Conservation (phyloP, 2,329 filamentous ascomycete genomes). For the Botryotinia narcissicola region DNA sequence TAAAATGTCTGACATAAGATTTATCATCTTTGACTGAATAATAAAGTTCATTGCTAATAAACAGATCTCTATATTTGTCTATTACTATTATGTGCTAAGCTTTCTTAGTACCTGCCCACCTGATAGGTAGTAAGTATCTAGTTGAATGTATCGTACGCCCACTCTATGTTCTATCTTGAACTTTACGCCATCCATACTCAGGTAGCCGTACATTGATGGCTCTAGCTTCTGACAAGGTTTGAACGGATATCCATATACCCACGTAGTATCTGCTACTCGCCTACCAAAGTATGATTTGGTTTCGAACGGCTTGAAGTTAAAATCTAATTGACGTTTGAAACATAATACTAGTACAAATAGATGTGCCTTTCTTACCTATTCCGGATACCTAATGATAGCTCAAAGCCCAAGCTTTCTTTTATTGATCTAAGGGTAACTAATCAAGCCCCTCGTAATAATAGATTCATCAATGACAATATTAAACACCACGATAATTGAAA, state of each 20-base stretch:
- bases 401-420: neutral
- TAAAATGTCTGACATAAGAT: neutral
- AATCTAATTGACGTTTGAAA: neutral
- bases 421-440: neutral
- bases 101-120: neutral
- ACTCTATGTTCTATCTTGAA: neutral
- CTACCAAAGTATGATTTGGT: neutral
- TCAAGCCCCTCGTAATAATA: neutral
- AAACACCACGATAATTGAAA: neutral
- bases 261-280: neutral
- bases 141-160: neutral
- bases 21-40: neutral
- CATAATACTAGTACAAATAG: neutral
- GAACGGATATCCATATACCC: neutral
- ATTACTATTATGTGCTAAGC: neutral
- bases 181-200: neutral
- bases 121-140: neutral
- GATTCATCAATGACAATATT: conserved; percentile 7
- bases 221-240: neutral
- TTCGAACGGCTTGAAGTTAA: neutral
- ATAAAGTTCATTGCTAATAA: neutral
- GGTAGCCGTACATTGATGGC: neutral
- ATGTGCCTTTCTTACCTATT: neutral
- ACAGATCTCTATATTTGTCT: neutral
- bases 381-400: neutral